These are phyloP conservation scores for Verticillium klebahnii DNA, from an alignment of 2,329 filamentous ascomycete species.

Conservation along the genomic window DNA sequence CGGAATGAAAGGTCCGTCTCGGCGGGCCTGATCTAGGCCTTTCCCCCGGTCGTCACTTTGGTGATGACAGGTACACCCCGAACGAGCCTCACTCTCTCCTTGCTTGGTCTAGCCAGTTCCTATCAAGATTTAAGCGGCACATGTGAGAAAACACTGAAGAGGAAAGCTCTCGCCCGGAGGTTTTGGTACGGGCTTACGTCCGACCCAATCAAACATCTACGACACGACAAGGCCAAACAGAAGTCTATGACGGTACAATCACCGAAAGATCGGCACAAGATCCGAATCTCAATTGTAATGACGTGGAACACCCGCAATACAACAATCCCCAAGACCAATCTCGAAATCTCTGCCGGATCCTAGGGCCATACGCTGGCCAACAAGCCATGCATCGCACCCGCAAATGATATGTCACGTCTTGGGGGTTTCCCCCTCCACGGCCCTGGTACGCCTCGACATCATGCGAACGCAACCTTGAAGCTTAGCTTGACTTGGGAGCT, in stretches of 20 bases:
- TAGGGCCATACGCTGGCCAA: no score
- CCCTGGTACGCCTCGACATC: no score
- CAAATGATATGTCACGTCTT: no score
- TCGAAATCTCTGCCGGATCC: neutral
- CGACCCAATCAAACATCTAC: neutral
- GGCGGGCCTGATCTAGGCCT: neutral
- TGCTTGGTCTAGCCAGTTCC: neutral
- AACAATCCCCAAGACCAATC: no score
- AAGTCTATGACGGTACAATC: neutral
- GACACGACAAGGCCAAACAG: neutral
- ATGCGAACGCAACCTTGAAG: no score
- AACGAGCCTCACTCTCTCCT: neutral
- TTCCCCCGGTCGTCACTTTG: neutral
- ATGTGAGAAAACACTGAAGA: neutral
- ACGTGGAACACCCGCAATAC: neutral
- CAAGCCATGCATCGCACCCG: no score
- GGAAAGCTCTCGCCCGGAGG: neutral
- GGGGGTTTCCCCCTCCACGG: no score
- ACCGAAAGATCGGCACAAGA: neutral
- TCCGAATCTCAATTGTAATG: neutral
- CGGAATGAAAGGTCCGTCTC: neutral
- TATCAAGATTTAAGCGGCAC: neutral
- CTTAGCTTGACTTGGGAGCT: no score
- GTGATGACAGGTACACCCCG: neutral
- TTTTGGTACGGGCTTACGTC: neutral